Evolutionary conservation across 148 eudicot genomes (phyloP).

Genomic region (Rheum nobile): DNA sequence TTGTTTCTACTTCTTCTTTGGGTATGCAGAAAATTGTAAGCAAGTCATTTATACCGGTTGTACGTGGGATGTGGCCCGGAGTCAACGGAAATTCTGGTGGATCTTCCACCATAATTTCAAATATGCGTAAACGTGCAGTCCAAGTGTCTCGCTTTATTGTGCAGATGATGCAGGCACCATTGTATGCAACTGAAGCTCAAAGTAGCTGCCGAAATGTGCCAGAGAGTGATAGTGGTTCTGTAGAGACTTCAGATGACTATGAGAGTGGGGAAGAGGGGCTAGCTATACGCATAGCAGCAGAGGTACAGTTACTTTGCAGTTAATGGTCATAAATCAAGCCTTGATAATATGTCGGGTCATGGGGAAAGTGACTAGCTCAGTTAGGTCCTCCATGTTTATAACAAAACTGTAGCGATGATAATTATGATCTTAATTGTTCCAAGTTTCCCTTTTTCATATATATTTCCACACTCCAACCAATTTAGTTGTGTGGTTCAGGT

Average conservation of each 20-base stretch:
- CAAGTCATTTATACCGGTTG: conserved; percentile 61
- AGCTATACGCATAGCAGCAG: conserved; percentile 69
- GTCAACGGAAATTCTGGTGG: conserved; percentile 60
- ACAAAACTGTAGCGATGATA: neutral
- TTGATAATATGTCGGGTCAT: neutral
- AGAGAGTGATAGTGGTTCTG: conserved; percentile 24
- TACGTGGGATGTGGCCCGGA: conserved; percentile 87
- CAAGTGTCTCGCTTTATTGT: conserved; percentile 93
- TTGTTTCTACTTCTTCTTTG: neutral
- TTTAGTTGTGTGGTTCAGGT: conserved; percentile 25
- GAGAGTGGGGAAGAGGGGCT: conserved; percentile 85
- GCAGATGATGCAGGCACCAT: conserved; percentile 81
- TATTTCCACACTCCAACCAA: neutral
- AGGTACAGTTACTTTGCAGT: conserved; percentile 34
- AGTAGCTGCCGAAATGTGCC: conserved; percentile 17
- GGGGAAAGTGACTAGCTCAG: neutral
- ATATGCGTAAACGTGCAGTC: conserved; percentile 79
- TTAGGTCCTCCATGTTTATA: neutral
- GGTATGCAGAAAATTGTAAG: conserved; percentile 60
- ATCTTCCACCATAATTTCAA: conserved; percentile 48
- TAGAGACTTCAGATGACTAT: conserved; percentile 33
- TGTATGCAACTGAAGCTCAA: conserved; percentile 39
- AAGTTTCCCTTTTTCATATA: neutral
- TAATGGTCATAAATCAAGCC: neutral
- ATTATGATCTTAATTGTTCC: neutral